Conservation (phyloP, 192 early-diverging fungal genomes). For the Entrophospora sp. region DNA sequence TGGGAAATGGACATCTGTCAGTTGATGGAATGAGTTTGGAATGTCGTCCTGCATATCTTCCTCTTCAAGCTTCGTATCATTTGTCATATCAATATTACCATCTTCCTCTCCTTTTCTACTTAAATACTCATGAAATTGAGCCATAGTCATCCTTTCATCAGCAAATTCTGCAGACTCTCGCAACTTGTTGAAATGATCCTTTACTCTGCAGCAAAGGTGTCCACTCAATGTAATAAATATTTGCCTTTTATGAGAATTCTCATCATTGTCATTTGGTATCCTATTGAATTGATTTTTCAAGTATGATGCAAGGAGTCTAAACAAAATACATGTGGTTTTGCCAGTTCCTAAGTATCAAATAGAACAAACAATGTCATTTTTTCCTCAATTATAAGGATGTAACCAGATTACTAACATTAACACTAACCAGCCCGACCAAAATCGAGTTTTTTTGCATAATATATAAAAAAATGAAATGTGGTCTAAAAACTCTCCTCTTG, state of each 20-base stretch:
- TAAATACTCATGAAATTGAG: not conserved
- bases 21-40: constrained; percentile 10
- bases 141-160: not conserved
- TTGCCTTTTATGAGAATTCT: not conserved
- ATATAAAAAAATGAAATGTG: no score
- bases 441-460: no score
- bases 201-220: not conserved
- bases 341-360: not conserved
- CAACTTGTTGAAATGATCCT: not conserved
- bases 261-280: not conserved
- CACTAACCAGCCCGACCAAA: constrained; percentile 14
- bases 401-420: no score
- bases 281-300: not conserved
- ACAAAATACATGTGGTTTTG: constrained; percentile 9
- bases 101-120: not conserved
- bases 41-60: not conserved
- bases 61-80: not conserved
- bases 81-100: not conserved
- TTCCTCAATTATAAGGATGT: not conserved
- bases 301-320: constrained; percentile 12
- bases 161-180: not conserved
- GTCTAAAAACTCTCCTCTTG: no score
- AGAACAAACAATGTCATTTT: not conserved
- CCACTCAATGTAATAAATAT: constrained; percentile 9
- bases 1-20: constrained; percentile 5